Conservation (phyloP, 2,329 filamentous ascomycete species). For the Fusarium duplospermum region DNA sequence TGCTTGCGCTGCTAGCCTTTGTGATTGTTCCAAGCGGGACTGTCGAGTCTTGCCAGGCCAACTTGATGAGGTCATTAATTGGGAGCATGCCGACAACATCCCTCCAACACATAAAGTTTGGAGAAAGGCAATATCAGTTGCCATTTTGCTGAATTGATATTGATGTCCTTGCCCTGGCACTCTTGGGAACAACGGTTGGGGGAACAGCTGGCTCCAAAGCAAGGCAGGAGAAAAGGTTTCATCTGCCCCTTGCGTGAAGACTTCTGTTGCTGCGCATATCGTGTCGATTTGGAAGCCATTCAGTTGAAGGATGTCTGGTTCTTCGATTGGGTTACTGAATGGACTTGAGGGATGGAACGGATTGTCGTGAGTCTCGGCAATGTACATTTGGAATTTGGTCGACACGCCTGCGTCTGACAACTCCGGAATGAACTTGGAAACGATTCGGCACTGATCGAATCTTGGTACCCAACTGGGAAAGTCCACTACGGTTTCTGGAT, state of each 20-base stretch:
- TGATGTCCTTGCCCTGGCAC: not conserved
- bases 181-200: not conserved
- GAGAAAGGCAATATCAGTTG: not conserved
- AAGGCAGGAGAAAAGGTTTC: not conserved
- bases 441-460: not conserved
- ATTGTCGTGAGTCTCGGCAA: not conserved
- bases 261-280: not conserved
- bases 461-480: not conserved
- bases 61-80: not conserved
- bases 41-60: not conserved
- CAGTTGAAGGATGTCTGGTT: not conserved
- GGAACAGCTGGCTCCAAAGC: not conserved
- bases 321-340: not conserved
- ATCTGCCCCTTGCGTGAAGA: not conserved
- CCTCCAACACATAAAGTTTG: not conserved
- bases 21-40: not conserved
- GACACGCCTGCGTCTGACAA: not conserved
- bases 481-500: not conserved
- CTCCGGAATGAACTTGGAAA: not conserved
- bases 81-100: not conserved
- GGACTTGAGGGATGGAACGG: not conserved
- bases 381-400: not conserved
- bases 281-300: not conserved
- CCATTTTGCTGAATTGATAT: not conserved
- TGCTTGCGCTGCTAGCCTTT: not conserved